phyloP scores from a whole-genome alignment of 371 early-diverging fungal genomes.

The Sanchytrium tribonematis region DNA sequence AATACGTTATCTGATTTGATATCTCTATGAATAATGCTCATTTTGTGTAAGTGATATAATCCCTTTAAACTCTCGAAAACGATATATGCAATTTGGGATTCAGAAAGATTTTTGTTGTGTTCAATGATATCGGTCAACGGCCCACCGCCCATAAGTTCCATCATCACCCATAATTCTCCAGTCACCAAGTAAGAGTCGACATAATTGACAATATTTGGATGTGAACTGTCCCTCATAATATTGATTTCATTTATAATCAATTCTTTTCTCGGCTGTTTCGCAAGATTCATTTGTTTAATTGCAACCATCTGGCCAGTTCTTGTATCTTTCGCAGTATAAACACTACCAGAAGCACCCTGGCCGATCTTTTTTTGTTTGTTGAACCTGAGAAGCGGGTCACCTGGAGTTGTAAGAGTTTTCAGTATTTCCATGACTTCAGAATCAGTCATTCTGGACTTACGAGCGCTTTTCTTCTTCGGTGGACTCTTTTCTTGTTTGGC shows the following conservation, averaged over 20 bases:
- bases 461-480: constrained; percentile 27
- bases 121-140: constrained; percentile 86
- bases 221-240: constrained; percentile 75
- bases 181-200: constrained; percentile 59
- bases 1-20: constrained; percentile 87
- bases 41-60: constrained; percentile 61
- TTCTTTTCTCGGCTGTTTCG: constrained; percentile 68
- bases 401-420: constrained; percentile 18
- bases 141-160: constrained; percentile 97
- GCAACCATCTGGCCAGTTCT: constrained; percentile 43
- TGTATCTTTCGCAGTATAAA: constrained; percentile 52
- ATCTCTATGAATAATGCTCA: constrained; percentile 82
- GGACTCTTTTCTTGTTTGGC: constrained; percentile 24
- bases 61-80: constrained; percentile 40
- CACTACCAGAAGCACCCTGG: constrained; percentile 87
- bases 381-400: constrained; percentile 58
- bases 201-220: constrained; percentile 81
- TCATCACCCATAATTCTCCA: constrained; percentile 77
- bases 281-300: constrained; percentile 86
- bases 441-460: constrained; percentile 58
- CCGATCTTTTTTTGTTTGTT: constrained; percentile 71
- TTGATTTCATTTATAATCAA: constrained; percentile 78
- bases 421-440: constrained; percentile 59
- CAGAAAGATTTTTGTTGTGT: constrained; percentile 46
- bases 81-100: constrained; percentile 68